These are phyloP conservation scores for Bryoglossum gracile DNA, from an alignment of 495 filamentous ascomycete species.

Conservation along the genomic window DNA sequence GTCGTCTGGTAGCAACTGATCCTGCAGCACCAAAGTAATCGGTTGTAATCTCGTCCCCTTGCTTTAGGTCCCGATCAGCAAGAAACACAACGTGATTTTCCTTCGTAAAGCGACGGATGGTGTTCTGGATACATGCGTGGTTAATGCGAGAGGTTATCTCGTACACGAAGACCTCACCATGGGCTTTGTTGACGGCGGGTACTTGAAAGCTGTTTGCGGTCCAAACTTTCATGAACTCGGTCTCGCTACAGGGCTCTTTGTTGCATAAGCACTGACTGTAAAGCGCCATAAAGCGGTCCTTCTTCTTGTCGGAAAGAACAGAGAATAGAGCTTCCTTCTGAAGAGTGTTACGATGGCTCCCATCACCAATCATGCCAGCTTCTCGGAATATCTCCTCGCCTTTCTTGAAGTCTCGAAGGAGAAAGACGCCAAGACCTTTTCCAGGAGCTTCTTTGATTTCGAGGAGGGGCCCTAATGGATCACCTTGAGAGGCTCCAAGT, in stretches of 20 bases:
- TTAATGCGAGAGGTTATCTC: not conserved
- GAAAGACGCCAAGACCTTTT: not conserved
- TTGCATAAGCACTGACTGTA: not conserved
- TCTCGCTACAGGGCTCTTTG: not conserved
- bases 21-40: not conserved
- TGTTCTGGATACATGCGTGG: not conserved
- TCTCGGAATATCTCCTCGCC: not conserved
- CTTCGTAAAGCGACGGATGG: not conserved
- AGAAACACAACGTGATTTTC: not conserved
- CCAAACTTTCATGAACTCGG: not conserved
- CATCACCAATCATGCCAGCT: not conserved
- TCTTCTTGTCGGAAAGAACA: not conserved
- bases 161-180: not conserved
- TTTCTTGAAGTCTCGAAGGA: not conserved
- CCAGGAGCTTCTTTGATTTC: not conserved
- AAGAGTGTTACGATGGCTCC: not conserved
- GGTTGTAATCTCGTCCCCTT: not conserved
- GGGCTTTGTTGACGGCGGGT: not conserved
- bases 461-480: not conserved
- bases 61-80: not conserved
- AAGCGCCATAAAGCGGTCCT: not conserved
- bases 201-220: not conserved
- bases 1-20: not conserved
- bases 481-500: not conserved
- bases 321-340: not conserved